Evolutionary conservation across 2,329 filamentous ascomycete species (phyloP), one percentile per base, ranked within the genome.

Genomic region (Colletotrichum falcatum): DNA sequence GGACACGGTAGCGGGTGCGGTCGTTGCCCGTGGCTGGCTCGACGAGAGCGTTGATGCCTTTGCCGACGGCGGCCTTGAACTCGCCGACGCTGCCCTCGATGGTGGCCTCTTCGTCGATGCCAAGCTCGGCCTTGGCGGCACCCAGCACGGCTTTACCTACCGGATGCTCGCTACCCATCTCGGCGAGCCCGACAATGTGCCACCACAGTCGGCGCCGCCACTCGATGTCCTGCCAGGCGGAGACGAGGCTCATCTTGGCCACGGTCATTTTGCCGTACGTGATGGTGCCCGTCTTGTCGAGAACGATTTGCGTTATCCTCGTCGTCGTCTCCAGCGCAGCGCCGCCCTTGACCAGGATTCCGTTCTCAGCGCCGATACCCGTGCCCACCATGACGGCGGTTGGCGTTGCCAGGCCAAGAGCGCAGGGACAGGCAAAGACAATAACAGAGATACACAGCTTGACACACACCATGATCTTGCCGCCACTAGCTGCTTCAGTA

Each of bases 351-450:
- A 98, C 94, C n/a, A 99, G 85, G 75, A 99, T 99, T 30, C 96
- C 96, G 75, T 97, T 92, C 81, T 98, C 93, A 2, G 96, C 96
- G 61, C 96, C 96, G 39, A 98, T 91, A 70, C 96, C 96, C n/a
- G 96, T 98, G 53, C 96, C 96, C 37, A 99, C 96, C 96, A 99
- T 98, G 79, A 99, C 95, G 2, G 96, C 96, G 0, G 96, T 99
- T 2, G 96, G 96, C 1, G 96, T 98, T 30, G 94, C 95, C 23
- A 99, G 87, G 66, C 96, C 96, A n/a, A 99, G 89, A 1, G 96
- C 96, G 78, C 96, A 99, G 23, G 96, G 96, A 78, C 96, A 99
- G 5, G 96, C 96, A 80, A 99, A 98, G 26, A 98, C 96, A 77
- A 99, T 97, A 74, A 99, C 96, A 0, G 96, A 97, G 75, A 99